Evolutionary conservation across 106 monocot species (phyloP), one percentile per base, ranked within the genome.

Genomic region (Apostasia shenzhenica): DNA sequence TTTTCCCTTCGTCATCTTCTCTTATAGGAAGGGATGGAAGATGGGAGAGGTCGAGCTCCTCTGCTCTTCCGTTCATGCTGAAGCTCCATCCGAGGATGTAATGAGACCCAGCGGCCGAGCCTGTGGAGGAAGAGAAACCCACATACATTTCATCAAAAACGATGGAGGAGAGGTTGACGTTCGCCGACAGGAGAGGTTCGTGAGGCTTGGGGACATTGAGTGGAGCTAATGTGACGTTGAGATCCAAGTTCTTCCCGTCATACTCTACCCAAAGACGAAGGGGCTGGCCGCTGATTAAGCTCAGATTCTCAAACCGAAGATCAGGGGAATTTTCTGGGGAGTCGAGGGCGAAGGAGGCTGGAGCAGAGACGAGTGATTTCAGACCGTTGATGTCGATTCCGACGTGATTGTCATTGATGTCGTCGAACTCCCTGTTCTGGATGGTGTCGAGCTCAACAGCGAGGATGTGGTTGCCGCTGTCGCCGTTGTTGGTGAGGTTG

Each of bases 361-460:
- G 48, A 3, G 71, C 71, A 49, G 71, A 59, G 37, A 26, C 4
- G 10, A 6, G 8, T 0, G 71, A 71, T 11, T 2, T 40, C 43
- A 71, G 59, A 2, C 60, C 41, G 7, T 77, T 71, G 48, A 77
- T 46, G 37, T 77, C 77, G 8, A 77, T 77, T 2, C 77, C 77
- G 13, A 77, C 71, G 48, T 77, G 77, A 6, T 77, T 77, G 40
- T 71, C 50, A 37, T 77, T 14, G 41, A 77, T 77, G 14, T 77
- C 77, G 0, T 43, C 7, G 8, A 70, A 71, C 48, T 71, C 77
- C 8, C 39, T 46, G 39, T 58, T 77, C 8, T 45, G 41, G 5
- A 65, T 69, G 41, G 65, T 77, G 47, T 77, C 77, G 39, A 77
- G 56, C 49, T 77, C 77, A 3, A 77, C 46, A 0, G 71, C 71